A percentile compares a stretch with the other conserved stretches of the same genome.
phyloP scores from a whole-genome alignment of 441 rosid species.

The Theobroma grandiflorum region DNA sequence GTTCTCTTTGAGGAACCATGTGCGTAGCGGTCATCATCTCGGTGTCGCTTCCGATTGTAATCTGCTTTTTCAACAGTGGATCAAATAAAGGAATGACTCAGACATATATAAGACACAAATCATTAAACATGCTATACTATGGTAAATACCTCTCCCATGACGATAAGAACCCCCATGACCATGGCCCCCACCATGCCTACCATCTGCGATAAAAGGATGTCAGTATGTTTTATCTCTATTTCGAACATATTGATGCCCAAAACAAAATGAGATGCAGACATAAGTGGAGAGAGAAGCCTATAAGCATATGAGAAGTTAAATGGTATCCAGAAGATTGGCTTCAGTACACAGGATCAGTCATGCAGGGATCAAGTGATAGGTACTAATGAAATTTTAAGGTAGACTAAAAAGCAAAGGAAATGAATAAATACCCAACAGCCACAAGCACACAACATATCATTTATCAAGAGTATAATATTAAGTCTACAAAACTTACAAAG shows the following conservation, averaged over 20 bases:
- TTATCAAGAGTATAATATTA: not conserved
- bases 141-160: conserved; percentile 64
- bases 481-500: not conserved
- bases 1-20: conserved; percentile 73
- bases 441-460: conserved; percentile 15
- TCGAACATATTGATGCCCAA: not conserved
- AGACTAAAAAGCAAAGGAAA: not conserved
- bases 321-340: conserved; percentile 1
- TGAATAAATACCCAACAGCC: not conserved
- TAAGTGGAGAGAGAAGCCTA: not conserved
- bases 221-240: not conserved
- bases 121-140: not conserved
- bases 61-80: conserved; percentile 48
- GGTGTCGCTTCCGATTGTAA: conserved; percentile 73
- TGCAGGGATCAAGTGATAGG: conserved; percentile 1
- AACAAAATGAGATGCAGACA: not conserved
- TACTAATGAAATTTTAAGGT: not conserved
- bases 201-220: conserved; percentile 56
- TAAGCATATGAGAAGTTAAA: not conserved
- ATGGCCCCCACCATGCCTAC: conserved; percentile 74
- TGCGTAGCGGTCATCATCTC: conserved; percentile 82
- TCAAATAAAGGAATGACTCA: conserved; percentile 19
- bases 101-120: not conserved
- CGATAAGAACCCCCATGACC: conserved; percentile 68
- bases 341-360: not conserved